Evolutionary conservation across 495 filamentous ascomycete genomes (phyloP), one percentile per base, ranked within the genome.

Genomic region (Patellaria atrata): DNA sequence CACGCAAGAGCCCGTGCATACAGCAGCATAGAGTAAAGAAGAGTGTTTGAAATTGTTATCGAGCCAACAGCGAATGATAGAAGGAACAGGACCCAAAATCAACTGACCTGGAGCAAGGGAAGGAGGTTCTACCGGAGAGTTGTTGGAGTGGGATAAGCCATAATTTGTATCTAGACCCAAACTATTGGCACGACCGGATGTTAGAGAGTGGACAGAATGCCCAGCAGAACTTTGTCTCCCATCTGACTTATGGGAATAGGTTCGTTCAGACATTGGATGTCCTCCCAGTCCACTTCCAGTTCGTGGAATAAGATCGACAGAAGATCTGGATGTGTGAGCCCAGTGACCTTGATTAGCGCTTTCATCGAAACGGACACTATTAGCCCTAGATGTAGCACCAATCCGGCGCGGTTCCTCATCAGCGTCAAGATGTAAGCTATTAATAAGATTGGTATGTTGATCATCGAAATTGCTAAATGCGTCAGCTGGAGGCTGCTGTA

Each of bases 291-390:
- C 74, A 55, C 84, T 94, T 12, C 77, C 70, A 10, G 79, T 82
- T 22, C 89, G 62, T 7, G 79, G 79, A 29, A 81, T 71, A 50
- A 79, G 73, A 34, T 97, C 89, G 20, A 74, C 70, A 16, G 78
- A 85, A 34, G 80, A 73, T 18, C 86, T 73, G 43, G 73, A 77
- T 27, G 76, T 73, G 41, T 87, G 83, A 22, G 77, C 77, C 66
- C 85, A 92, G 48, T 80, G 81, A 30, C 82, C 81, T 43, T 93
- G 86, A 38, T 92, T 72, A 2, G 91, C 87, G 51, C 82, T 94
- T 53, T 94, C 86, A 51, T 97, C 89, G 48, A 97, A 97, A n/a
- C 89, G 80, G 42, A 97, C 89, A 55, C 91, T 96, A 50, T 96
- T 96, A 14, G 89, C 89, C 43, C 89, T 69, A 19, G 91, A 97